phyloP scores from a whole-genome alignment of 495 filamentous ascomycete genomes.

The Filosporella fistucella region DNA sequence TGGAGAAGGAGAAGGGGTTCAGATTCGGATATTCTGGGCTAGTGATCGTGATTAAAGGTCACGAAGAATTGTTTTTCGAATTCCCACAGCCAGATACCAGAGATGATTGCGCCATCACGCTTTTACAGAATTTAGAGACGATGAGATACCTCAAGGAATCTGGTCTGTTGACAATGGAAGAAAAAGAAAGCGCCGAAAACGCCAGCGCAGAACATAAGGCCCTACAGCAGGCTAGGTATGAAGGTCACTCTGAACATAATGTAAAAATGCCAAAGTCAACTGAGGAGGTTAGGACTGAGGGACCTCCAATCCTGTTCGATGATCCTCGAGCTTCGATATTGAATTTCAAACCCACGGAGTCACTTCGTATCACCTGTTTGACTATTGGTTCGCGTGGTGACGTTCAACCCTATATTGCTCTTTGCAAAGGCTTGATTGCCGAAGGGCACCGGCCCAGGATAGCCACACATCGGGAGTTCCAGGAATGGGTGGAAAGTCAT shows the following conservation, averaged over 20 bases:
- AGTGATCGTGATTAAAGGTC: constrained; percentile 85
- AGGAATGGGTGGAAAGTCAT: constrained; percentile 80
- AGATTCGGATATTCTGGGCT: constrained; percentile 88
- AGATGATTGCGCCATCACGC: constrained; percentile 82
- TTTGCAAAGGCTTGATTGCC: constrained; percentile 84
- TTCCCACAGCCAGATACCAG: constrained; percentile 71
- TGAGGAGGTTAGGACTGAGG: constrained; percentile 43
- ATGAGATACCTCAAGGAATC: constrained; percentile 70
- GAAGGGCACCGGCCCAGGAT: constrained; percentile 87
- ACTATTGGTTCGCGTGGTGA: constrained; percentile 96
- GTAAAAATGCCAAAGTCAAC: constrained; percentile 50
- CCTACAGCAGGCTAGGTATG: constrained; percentile 71
- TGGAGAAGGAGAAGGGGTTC: constrained; percentile 93
- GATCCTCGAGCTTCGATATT: constrained; percentile 88
- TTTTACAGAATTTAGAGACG: constrained; percentile 71
- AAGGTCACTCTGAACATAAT: constrained; percentile 54
- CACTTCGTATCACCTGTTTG: constrained; percentile 84
- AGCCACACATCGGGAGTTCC: constrained; percentile 88
- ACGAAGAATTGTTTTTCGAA: constrained; percentile 97
- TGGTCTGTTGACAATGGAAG: constrained; percentile 60
- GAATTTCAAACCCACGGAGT: constrained; percentile 85
- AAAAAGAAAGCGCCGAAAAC: constrained; percentile 65
- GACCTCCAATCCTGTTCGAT: constrained; percentile 79
- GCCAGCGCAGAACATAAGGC: constrained; percentile 80
- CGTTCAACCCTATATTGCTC: constrained; percentile 94